Evolutionary conservation across 129 eudicot genomes (phyloP), one percentile per base, ranked within the genome.

Genomic region (Solidago caesia): DNA sequence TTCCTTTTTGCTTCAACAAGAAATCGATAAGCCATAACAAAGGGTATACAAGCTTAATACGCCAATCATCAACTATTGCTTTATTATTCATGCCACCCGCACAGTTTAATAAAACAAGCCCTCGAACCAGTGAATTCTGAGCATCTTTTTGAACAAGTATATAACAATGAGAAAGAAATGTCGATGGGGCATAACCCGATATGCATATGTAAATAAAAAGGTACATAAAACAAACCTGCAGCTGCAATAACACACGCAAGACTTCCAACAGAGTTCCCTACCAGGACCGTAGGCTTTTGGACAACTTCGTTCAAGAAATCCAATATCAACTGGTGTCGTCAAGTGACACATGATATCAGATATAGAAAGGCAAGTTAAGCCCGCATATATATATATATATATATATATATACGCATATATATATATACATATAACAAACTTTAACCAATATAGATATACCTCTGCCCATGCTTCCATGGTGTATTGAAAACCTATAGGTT

Each of bases 1-100:
- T 88, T 47, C 61, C 74, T 71, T 77, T 90, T 80, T 93, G 96
- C 64, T 80, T 93, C 48, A 93, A 68, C 68, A 93, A 87, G 80
- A 88, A 88, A 85, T 93, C 98, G 69, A 93, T 55, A 16, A 93
- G 42, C 88, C 79, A 90, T 45, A 93, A 89, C 86, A 93, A 80
- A 79, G 98, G 98, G 21, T 76, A 80, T 52, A 93, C 64, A 48
- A 93, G 89, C 85, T 90, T 93, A 72, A 93, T 93, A 39, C 96
- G 86, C 98, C 98, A 93, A 78, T 90, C 98, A 80, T 93, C 98
- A 56, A 93, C 98, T 75, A 93, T 80, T 1, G 98, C 97, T 80
- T 93, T 93, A 80, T 93, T 90, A 82, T 93, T 93, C 98, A 93
- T 93, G 44, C 98, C 97, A 65, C 98, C 98, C 53, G 98, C 83